phyloP scores from a whole-genome alignment of 2,329 filamentous ascomycete species.

The Colletotrichum orbiculare region DNA sequence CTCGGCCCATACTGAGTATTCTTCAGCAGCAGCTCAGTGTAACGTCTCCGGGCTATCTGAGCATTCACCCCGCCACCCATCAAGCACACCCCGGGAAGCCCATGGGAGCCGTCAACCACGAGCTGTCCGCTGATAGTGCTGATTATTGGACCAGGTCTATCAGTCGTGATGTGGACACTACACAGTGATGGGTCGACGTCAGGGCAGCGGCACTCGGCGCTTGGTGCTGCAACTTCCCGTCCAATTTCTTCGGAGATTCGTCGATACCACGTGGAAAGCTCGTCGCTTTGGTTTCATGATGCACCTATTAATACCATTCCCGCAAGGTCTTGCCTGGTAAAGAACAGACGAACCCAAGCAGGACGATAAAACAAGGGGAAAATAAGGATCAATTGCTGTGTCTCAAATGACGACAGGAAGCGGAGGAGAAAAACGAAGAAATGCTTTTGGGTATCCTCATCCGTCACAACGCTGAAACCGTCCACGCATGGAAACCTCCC shows the following conservation, averaged over 20 bases:
- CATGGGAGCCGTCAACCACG: too few species aligned
- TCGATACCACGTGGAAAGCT: constrained; percentile 9
- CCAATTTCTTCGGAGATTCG: constrained; percentile 4
- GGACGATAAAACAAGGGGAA: not conserved
- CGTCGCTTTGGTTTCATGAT: not conserved
- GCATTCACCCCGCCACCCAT: too few species aligned
- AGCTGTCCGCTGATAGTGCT: too few species aligned
- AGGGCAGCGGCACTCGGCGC: too few species aligned
- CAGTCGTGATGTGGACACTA: too few species aligned
- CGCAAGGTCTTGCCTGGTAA: not conserved
- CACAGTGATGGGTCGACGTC: not conserved
- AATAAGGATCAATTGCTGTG: constrained; percentile 2
- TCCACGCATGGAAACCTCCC: constrained; percentile 15
- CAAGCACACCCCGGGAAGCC: too few species aligned
- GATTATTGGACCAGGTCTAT: too few species aligned
- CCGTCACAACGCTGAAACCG: constrained; percentile 29
- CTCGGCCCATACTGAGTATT: too few species aligned
- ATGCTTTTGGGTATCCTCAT: constrained; percentile 31
- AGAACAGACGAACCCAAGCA: not conserved
- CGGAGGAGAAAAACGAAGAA: not conserved
- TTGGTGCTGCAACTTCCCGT: not conserved
- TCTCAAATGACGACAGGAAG: not conserved
- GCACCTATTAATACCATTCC: constrained; percentile 3
- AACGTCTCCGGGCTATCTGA: too few species aligned
- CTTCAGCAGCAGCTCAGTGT: too few species aligned